phyloP scores from a whole-genome alignment of 2,329 filamentous ascomycete genomes.

The Claviceps sp. region DNA sequence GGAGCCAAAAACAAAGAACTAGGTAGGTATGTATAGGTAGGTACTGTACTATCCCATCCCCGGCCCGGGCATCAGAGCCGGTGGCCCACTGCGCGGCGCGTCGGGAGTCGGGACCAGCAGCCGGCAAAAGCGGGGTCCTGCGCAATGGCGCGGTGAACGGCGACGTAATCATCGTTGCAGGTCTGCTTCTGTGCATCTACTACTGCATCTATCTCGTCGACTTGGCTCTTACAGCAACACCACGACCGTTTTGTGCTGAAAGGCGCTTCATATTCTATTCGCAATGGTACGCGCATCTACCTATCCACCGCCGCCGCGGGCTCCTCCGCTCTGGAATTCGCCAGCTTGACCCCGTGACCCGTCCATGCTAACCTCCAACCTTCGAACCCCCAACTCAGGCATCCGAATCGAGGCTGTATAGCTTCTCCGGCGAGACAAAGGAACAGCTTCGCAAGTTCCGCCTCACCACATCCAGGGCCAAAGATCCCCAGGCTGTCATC shows the following conservation, averaged over 20 bases:
- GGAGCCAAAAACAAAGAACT: too few relatives aligned
- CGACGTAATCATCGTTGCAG: background rate
- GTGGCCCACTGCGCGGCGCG: too few relatives aligned
- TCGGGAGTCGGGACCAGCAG: background rate
- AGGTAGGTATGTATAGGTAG: too few relatives aligned
- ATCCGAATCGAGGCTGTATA: constrained; percentile 82
- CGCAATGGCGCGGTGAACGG: background rate
- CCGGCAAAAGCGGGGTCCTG: background rate
- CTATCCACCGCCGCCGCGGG: background rate
- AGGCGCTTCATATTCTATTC: background rate
- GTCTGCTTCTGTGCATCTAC: background rate
- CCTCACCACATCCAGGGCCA: constrained; percentile 74
- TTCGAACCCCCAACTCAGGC: constrained; percentile 13
- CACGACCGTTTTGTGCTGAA: background rate
- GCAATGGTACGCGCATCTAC: background rate
- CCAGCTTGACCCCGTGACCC: background rate
- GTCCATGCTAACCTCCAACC: background rate
- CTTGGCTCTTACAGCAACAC: background rate
- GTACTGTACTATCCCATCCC: too few relatives aligned
- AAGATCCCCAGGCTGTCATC: constrained; percentile 79
- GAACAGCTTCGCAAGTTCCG: constrained; percentile 90
- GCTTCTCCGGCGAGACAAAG: constrained; percentile 82
- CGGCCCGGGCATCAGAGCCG: too few relatives aligned
- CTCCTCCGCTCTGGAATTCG: background rate
- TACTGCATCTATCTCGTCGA: background rate